phyloP scores from a whole-genome alignment of 257 asterid genomes.

The Galeopsis tetrahit region DNA sequence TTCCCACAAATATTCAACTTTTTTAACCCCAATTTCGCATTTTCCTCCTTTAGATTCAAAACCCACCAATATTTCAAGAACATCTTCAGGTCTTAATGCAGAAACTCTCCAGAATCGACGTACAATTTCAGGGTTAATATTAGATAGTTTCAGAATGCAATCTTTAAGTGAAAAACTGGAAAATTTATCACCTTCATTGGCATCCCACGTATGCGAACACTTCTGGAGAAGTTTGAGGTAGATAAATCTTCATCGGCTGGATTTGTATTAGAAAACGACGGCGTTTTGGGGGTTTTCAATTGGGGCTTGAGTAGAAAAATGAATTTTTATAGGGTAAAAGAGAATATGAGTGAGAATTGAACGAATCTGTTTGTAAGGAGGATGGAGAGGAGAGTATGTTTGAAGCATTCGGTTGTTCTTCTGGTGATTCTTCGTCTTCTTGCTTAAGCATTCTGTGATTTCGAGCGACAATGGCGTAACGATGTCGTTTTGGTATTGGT shows the following conservation, averaged over 20 bases:
- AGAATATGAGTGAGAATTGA: conserved; percentile 33
- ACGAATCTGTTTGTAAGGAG: conserved; percentile 28
- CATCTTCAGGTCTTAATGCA: conserved; percentile 62
- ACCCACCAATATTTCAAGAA: conserved; percentile 70
- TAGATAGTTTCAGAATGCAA: conserved; percentile 56
- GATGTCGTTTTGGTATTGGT: not conserved
- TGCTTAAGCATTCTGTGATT: not conserved
- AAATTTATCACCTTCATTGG: conserved; percentile 46
- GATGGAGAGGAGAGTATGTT: conserved; percentile 14
- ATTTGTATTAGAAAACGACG: conserved; percentile 28
- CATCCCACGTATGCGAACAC: conserved; percentile 35
- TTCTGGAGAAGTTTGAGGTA: conserved; percentile 37
- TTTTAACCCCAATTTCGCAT: conserved; percentile 53
- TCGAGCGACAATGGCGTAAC: not conserved
- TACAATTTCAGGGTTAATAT: conserved; percentile 54
- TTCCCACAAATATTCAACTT: conserved; percentile 76
- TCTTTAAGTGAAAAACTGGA: conserved; percentile 49
- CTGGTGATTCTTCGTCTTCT: not conserved
- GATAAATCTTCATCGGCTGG: conserved; percentile 39
- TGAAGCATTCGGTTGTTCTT: conserved; percentile 42
- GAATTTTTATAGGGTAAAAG: not conserved
- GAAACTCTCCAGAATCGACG: conserved; percentile 82
- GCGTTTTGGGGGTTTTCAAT: conserved; percentile 21
- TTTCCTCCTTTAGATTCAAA: conserved; percentile 50
- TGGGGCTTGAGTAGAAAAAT: conserved; percentile 14